Evolutionary conservation across 345 rosid genomes (phyloP).

Genomic region (Bruguiera sexangula): DNA sequence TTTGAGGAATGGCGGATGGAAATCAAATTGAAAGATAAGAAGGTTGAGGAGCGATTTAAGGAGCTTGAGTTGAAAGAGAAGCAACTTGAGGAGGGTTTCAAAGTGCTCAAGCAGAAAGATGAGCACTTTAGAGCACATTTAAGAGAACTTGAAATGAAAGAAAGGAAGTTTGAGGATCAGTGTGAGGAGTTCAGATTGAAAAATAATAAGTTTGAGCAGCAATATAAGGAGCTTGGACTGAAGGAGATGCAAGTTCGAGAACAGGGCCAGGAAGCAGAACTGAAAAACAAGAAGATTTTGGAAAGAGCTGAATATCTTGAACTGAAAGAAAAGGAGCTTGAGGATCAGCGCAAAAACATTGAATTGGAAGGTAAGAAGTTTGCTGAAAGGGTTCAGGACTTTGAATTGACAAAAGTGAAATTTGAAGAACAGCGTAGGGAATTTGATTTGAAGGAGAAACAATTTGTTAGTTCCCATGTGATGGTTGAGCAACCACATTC

Average conservation of each 20-base stretch:
- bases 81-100: conserved; percentile 6
- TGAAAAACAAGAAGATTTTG: conserved; percentile 9
- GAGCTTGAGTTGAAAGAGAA: conserved; percentile 8
- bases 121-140: conserved; percentile 10
- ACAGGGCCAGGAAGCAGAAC: conserved; percentile 12
- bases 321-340: conserved; percentile 13
- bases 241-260: conserved; percentile 15
- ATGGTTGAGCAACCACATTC: conserved; percentile 17
- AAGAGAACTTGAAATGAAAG: not conserved
- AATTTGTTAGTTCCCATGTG: conserved; percentile 5
- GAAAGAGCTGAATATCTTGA: conserved; percentile 8
- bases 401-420: conserved; percentile 20
- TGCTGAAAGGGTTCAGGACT: not conserved
- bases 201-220: conserved; percentile 4
- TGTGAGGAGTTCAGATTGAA: conserved; percentile 9
- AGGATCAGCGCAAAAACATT: not conserved
- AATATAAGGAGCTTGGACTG: conserved; percentile 13
- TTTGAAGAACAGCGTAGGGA: conserved; percentile 20
- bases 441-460: conserved; percentile 26
- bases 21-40: conserved; percentile 27
- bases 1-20: conserved; percentile 8
- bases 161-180: not conserved
- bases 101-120: conserved; percentile 17
- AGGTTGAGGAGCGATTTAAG: conserved; percentile 12
- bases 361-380: conserved; percentile 17